Conservation (phyloP, 306 rosid species). For the Urtica urens region DNA sequence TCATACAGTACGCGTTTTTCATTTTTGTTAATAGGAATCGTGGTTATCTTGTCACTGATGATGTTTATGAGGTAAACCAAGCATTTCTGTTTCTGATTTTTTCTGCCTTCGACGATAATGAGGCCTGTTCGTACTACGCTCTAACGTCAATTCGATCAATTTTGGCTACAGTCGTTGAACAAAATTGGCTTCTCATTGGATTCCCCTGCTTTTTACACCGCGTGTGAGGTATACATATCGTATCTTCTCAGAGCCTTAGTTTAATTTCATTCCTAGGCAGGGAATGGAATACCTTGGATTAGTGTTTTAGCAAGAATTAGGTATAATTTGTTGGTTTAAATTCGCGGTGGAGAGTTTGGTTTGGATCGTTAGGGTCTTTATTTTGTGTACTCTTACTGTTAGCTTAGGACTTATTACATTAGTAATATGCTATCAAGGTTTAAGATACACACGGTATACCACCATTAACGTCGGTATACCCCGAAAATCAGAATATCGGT, state of each 20-base stretch:
- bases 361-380: no score
- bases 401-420: no score
- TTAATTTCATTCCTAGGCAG: no score
- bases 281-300: neutral
- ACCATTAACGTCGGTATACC: no score
- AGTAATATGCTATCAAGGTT: no score
- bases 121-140: neutral
- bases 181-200: slow-evolving; percentile 81
- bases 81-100: neutral
- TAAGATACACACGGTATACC: no score
- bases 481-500: no score
- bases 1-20: no score
- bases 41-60: slow-evolving; percentile 64
- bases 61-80: slow-evolving; percentile 54
- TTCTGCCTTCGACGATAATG: no score
- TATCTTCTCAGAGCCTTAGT: slow-evolving; percentile 2
- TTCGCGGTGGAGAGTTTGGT: no score
- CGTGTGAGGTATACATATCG: slow-evolving; percentile 61
- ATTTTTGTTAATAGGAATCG: slow-evolving; percentile 50
- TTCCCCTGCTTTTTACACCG: slow-evolving; percentile 82
- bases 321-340: no score
- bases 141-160: slow-evolving; percentile 13
- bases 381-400: no score
- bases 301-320: neutral
- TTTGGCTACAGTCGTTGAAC: slow-evolving; percentile 45